phyloP scores from a whole-genome alignment of 2,329 filamentous ascomycete genomes.

The Penicillium sp. region DNA sequence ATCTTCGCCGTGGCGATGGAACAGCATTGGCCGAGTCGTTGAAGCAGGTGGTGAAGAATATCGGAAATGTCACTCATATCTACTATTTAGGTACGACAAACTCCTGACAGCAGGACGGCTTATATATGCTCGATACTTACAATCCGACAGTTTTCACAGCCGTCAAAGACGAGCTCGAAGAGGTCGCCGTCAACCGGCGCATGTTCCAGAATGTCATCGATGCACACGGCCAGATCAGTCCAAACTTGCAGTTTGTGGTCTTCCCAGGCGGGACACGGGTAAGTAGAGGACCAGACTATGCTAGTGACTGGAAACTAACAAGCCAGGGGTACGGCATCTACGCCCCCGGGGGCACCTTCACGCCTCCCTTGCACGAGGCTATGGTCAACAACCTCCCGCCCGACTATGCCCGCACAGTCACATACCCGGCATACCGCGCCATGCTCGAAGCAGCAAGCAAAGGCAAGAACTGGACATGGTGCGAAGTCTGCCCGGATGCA shows the following conservation, averaged over 20 bases:
- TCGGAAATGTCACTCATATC: slow-evolving; percentile 41
- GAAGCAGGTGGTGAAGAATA: slow-evolving; percentile 34
- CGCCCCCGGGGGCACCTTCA: slow-evolving; percentile 26
- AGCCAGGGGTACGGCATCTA: slow-evolving; percentile 26
- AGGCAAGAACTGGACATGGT: slow-evolving; percentile 34
- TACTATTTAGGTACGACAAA: slow-evolving; percentile 37
- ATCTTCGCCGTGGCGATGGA: slow-evolving; percentile 14
- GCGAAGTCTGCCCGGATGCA: slow-evolving; percentile 35
- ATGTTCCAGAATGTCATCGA: slow-evolving; percentile 41
- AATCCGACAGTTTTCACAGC: slow-evolving; percentile 17
- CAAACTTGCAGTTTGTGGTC: slow-evolving; percentile 32
- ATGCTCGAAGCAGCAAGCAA: slow-evolving; percentile 22
- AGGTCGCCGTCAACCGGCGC: slow-evolving; percentile 33
- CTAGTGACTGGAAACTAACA: background rate
- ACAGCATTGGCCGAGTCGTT: slow-evolving; percentile 24
- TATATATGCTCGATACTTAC: background rate
- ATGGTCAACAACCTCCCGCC: slow-evolving; percentile 28
- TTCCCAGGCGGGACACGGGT: slow-evolving; percentile 33
- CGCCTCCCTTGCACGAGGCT: slow-evolving; percentile 31
- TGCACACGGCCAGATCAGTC: slow-evolving; percentile 29
- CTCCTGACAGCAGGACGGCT: background rate
- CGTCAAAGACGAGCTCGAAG: slow-evolving; percentile 23
- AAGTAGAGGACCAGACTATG: background rate
- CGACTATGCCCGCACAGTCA: slow-evolving; percentile 31
- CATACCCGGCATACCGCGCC: slow-evolving; percentile 28